Conservation (phyloP, 495 filamentous ascomycete genomes). For the Lepidopterella palustris region DNA sequence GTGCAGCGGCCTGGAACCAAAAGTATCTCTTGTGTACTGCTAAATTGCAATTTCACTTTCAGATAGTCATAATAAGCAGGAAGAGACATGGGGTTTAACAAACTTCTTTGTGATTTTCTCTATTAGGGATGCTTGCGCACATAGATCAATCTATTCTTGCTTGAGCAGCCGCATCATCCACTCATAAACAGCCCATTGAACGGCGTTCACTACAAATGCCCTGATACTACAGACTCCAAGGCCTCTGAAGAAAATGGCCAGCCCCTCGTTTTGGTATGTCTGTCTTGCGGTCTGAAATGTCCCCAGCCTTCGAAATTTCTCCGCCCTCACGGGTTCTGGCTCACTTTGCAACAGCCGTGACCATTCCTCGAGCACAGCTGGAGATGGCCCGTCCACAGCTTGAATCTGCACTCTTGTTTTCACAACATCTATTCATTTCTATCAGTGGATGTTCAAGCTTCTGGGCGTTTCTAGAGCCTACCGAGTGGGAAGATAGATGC, state of each 20-base stretch:
- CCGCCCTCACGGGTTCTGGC: neutral
- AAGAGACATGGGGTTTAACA: neutral
- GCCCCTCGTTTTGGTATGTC: constrained; percentile 58
- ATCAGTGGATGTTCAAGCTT: neutral
- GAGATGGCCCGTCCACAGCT: neutral
- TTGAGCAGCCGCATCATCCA: constrained; percentile 54
- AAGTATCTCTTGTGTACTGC: neutral
- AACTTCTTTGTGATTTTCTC: neutral
- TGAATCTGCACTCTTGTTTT: constrained; percentile 83
- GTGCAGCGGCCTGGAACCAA: neutral
- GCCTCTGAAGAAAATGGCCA: constrained; percentile 67
- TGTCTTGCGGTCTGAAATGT: constrained; percentile 56
- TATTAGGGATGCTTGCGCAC: neutral
- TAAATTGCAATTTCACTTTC: constrained; percentile 1
- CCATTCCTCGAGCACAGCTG: neutral
- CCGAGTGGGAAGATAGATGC: constrained; percentile 72
- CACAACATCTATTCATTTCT: constrained; percentile 57
- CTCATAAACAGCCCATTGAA: constrained; percentile 82
- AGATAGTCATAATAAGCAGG: neutral
- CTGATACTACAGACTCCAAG: constrained; percentile 69
- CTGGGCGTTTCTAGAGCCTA: constrained; percentile 9
- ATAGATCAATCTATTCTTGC: constrained; percentile 1
- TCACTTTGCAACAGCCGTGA: constrained; percentile 5
- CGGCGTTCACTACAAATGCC: constrained; percentile 79
- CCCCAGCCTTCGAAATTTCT: constrained; percentile 35